Percentiles rank a stretch among this genome's conserved stretches.
These are phyloP conservation scores for Giardia muris DNA, from an alignment of 208 protist species.

Conservation along the genomic window DNA sequence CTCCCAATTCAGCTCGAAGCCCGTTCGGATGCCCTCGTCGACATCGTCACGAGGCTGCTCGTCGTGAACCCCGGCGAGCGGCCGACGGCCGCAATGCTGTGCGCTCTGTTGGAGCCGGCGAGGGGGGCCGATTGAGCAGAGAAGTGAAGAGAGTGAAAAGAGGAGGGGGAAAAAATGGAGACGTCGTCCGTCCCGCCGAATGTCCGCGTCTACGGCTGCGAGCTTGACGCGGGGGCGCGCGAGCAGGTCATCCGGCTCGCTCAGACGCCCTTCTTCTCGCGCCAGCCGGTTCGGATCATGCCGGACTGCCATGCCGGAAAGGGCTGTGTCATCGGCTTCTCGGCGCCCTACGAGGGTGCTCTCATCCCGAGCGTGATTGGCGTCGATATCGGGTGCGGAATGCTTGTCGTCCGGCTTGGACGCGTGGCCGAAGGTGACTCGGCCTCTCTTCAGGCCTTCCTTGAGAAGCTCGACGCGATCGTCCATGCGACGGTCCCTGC, in stretches of 20 bases:
- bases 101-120: too few relatives aligned
- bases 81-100: too few relatives aligned
- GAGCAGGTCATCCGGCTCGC: neutral
- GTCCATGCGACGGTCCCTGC: neutral
- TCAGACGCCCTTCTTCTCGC: neutral
- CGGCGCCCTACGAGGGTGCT: neutral
- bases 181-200: neutral
- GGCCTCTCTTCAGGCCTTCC: neutral
- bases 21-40: too few relatives aligned
- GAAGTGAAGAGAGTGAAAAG: too few relatives aligned
- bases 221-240: neutral
- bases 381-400: conserved; percentile 23
- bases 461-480: conserved; percentile 20
- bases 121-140: too few relatives aligned
- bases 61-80: too few relatives aligned
- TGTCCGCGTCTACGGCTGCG: neutral
- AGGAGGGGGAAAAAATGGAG: too few relatives aligned
- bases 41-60: too few relatives aligned
- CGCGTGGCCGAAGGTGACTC: neutral
- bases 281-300: conserved; percentile 26
- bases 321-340: conserved; percentile 20
- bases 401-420: neutral
- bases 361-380: conserved; percentile 5
- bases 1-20: too few relatives aligned
- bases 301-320: conserved; percentile 24